phyloP scores from a whole-genome alignment of 495 filamentous ascomycete genomes.

The Monascus purpureus region DNA sequence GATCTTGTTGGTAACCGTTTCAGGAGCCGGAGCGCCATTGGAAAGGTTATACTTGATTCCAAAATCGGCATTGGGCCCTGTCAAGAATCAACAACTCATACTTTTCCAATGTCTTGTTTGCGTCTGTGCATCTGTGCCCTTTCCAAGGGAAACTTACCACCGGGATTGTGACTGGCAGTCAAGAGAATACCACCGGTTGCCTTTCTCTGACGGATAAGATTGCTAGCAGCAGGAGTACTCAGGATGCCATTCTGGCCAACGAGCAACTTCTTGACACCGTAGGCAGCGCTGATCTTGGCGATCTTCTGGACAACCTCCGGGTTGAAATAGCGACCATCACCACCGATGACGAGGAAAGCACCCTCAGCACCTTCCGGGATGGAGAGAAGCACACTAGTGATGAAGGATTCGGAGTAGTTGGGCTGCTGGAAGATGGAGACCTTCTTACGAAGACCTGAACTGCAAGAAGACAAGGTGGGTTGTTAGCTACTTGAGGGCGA shows the following conservation, averaged over 20 bases:
- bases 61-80: constrained; percentile 87
- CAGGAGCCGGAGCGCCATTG: constrained; percentile 90
- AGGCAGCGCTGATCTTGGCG: constrained; percentile 91
- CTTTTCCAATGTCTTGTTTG: too few relatives aligned
- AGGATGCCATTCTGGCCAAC: constrained; percentile 93
- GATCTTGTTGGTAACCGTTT: constrained; percentile 95
- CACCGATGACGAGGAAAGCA: constrained; percentile 88
- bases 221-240: constrained; percentile 88
- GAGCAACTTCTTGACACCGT: constrained; percentile 96
- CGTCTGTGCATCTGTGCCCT: too few relatives aligned
- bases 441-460: constrained; percentile 96
- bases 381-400: constrained; percentile 83
- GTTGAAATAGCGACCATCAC: constrained; percentile 96
- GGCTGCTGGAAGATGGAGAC: constrained; percentile 92
- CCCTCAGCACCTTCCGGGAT: constrained; percentile 88
- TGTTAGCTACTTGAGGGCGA: too few relatives aligned
- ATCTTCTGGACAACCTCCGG: constrained; percentile 91
- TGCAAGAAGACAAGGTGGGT: constrained; percentile 24
- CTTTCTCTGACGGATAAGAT: constrained; percentile 83
- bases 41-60: constrained; percentile 98
- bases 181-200: constrained; percentile 93
- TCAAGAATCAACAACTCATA: neutral
- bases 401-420: constrained; percentile 91
- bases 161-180: constrained; percentile 96
- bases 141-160: too few relatives aligned